Evolutionary conservation across 257 asterid species (phyloP), one percentile per base, ranked within the genome.

Genomic region (Salvia hispanica): DNA sequence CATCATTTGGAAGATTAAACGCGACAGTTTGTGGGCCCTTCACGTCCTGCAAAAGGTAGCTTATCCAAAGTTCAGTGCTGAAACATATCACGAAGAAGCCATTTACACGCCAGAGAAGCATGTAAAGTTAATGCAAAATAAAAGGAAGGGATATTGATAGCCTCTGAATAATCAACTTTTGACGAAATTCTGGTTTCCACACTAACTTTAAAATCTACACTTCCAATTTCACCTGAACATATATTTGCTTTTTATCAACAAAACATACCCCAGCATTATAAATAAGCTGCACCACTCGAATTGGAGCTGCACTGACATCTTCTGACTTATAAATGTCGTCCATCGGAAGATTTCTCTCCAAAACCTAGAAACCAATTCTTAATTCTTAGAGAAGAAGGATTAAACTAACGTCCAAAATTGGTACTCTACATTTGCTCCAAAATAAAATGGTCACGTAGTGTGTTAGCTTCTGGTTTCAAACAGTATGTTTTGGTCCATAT

Each of bases 21-120:
- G 99, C 99, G 65, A 84, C 95, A 72, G 99, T 90, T 78, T 93
- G 99, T 71, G 99, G 99, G 65, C 97, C 99, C 80, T 90, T 88
- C 63, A 93, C 96, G 39, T 93, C 97, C 99, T 90, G 86, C 74
- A 81, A 40, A 68, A 44, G 63, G 18, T 2, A 45, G 66, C 3
- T 60, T 40, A n/a, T 43, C 64, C 39, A 55, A 62, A 42, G 54
- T 47, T 67, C 63, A 59, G 58, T 25, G 53, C 42, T 34, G 42
- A 57, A 54, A 73, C 60, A 64, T 21, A 40, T 44, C 12, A 53
- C 10, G 45, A 28, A 14, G 44, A 44, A 9, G 9, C 15, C 55
- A 44, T n/a, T 37, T 56, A 44, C 31, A 25, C 0, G 4, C 57
- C 13, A 43, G 16, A n/a, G 31, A 53, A 33, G 39, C 47, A 43